These are phyloP conservation scores for Cronartium quercuum DNA, from an alignment of 1,284 basidiomycete genomes.

Conservation along the genomic window DNA sequence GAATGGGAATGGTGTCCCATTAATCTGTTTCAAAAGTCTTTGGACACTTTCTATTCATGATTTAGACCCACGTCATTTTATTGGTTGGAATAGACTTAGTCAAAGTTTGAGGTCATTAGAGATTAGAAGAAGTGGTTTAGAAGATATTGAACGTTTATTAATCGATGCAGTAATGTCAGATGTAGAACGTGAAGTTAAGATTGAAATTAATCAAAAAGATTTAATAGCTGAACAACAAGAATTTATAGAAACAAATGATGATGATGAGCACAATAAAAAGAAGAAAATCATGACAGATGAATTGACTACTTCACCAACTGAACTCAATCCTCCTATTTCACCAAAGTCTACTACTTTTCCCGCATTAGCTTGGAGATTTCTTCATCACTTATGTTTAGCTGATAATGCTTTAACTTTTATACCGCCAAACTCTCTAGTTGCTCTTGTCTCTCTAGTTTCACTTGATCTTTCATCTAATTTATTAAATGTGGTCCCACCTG, in stretches of 20 bases:
- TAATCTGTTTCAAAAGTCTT: slow-evolving; percentile 76
- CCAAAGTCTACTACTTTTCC: slow-evolving; percentile 54
- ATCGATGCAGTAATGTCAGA: slow-evolving; percentile 70
- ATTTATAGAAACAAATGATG: neutral
- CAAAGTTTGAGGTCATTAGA: slow-evolving; percentile 66
- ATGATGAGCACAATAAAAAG: neutral
- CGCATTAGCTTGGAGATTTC: slow-evolving; percentile 66
- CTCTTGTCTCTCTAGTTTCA: slow-evolving; percentile 55
- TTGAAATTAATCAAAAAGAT: slow-evolving; percentile 16
- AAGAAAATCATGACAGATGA: slow-evolving; percentile 3
- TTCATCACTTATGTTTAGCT: slow-evolving; percentile 69
- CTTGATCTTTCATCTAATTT: slow-evolving; percentile 52
- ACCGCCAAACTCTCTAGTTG: slow-evolving; percentile 54
- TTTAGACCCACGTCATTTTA: slow-evolving; percentile 71
- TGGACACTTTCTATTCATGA: slow-evolving; percentile 66
- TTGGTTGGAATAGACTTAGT: slow-evolving; percentile 75
- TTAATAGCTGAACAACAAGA: slow-evolving; percentile 1
- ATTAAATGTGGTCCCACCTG: slow-evolving; percentile 57
- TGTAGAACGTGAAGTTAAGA: slow-evolving; percentile 55
- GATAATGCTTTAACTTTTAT: slow-evolving; percentile 79
- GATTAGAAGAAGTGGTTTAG: slow-evolving; percentile 68
- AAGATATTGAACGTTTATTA: slow-evolving; percentile 74
- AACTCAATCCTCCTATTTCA: slow-evolving; percentile 46
- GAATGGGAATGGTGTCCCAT: slow-evolving; percentile 66
- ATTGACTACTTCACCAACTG: slow-evolving; percentile 49